Evolutionary conservation across 192 early-diverging fungal genomes (phyloP).

Genomic region (Entophlyctis luteolus): DNA sequence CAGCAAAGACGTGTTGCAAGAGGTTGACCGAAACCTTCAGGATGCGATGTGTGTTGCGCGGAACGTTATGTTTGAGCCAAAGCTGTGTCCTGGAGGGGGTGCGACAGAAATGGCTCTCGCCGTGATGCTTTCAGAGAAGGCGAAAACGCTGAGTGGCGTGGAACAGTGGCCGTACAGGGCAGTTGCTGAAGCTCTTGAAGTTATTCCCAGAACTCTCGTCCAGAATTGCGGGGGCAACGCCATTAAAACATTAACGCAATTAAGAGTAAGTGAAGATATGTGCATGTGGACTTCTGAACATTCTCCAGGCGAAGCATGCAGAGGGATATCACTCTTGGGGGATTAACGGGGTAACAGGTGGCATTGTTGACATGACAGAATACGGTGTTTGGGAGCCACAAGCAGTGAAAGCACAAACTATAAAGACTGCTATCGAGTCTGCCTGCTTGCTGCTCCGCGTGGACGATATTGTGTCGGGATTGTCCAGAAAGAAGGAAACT

Average conservation of each 20-base stretch:
- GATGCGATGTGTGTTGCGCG: constrained; percentile 98
- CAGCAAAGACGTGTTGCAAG: constrained; percentile 94
- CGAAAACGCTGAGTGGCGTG: constrained; percentile 83
- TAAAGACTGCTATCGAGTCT: constrained; percentile 98
- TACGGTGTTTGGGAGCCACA: constrained; percentile 99
- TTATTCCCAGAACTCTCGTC: constrained; percentile 95
- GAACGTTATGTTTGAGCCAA: constrained; percentile 95
- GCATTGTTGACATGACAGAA: constrained; percentile 91
- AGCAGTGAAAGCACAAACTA: constrained; percentile 99
- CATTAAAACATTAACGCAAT: constrained; percentile 90
- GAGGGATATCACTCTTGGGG: constrained; percentile 84
- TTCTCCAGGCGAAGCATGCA: constrained; percentile 89
- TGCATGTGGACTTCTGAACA: too few species aligned
- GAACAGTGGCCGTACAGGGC: constrained; percentile 97
- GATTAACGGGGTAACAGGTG: constrained; percentile 89
- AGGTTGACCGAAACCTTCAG: constrained; percentile 97
- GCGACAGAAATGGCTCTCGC: constrained; percentile 96
- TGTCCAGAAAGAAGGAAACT: constrained; percentile 53
- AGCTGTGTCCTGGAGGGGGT: constrained; percentile 91
- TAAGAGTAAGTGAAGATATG: constrained; percentile 49
- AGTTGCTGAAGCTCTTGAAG: constrained; percentile 91
- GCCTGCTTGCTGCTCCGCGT: constrained; percentile 55
- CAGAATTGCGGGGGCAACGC: constrained; percentile 99
- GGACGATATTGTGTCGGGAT: constrained; percentile 97
- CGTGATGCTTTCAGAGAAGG: constrained; percentile 83